A percentile compares a stretch with the other conserved stretches of the same genome.
phyloP scores from a whole-genome alignment of 83 land plant genomes.

The Picea engelmannii region DNA sequence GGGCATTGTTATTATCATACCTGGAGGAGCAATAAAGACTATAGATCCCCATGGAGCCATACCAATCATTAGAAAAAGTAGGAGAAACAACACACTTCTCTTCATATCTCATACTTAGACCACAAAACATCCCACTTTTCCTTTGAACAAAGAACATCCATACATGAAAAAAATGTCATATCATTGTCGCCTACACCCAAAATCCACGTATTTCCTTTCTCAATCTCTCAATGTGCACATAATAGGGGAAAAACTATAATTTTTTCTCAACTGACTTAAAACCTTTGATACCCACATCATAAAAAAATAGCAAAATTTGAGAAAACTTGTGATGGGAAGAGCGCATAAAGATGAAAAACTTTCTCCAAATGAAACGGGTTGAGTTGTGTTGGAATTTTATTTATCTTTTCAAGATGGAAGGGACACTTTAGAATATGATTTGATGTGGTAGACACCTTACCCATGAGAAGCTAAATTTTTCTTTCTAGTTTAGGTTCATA shows the following conservation, averaged over 20 bases:
- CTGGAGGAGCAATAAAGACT: conserved; percentile 1
- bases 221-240: conserved; percentile 2
- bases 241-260: neutral
- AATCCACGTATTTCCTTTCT: neutral
- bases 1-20: neutral
- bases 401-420: no score
- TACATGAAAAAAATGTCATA: conserved; percentile 1
- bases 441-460: no score
- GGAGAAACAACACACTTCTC: neutral
- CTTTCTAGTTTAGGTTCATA: no score
- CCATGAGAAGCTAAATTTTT: no score
- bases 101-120: conserved; percentile 1
- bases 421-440: no score
- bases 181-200: neutral
- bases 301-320: neutral
- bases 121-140: neutral
- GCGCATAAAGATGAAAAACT: neutral
- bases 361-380: no score
- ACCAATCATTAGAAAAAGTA: neutral
- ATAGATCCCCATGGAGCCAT: neutral
- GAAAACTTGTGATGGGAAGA: neutral
- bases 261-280: neutral
- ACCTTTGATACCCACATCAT: neutral
- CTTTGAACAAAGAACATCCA: conserved; percentile 5
- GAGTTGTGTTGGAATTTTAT: no score